These are phyloP conservation scores for Leavenworthia alabamica DNA, from an alignment of 345 rosid genomes.

Conservation along the genomic window DNA sequence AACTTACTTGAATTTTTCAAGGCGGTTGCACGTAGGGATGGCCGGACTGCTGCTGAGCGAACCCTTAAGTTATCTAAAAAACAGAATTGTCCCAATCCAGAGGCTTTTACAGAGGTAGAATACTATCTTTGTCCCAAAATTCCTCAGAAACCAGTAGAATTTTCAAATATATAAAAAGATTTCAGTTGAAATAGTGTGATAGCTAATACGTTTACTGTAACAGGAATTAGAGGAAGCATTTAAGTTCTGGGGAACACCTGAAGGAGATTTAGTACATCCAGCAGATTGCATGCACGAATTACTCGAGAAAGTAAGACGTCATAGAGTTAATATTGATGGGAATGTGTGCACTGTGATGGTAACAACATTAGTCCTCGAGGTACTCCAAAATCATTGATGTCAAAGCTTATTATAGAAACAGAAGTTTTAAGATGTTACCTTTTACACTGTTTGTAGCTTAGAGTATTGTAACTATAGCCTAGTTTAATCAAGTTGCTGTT, in stretches of 20 bases:
- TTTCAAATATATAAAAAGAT: conserved; percentile 3
- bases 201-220: not conserved
- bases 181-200: no score
- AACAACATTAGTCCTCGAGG: conserved; percentile 98
- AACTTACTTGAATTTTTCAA: conserved; percentile 79
- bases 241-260: conserved; percentile 82
- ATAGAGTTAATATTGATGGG: conserved; percentile 86
- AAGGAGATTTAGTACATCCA: conserved; percentile 82
- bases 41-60: conserved; percentile 73
- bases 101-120: conserved; percentile 74
- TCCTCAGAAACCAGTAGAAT: not conserved
- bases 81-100: conserved; percentile 85
- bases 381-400: conserved; percentile 26
- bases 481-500: not conserved
- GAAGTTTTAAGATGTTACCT: not conserved
- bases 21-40: conserved; percentile 85
- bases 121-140: not conserved
- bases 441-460: not conserved
- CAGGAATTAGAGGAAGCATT: conserved; percentile 93
- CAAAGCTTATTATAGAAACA: not conserved
- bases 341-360: conserved; percentile 97
- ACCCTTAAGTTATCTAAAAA: conserved; percentile 65
- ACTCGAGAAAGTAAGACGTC: conserved; percentile 89
- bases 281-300: conserved; percentile 95
- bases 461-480: not conserved